Percentiles rank a stretch among this genome's conserved stretches.
phyloP scores from a whole-genome alignment of 371 early-diverging fungal genomes.

The Mortierella sp. region DNA sequence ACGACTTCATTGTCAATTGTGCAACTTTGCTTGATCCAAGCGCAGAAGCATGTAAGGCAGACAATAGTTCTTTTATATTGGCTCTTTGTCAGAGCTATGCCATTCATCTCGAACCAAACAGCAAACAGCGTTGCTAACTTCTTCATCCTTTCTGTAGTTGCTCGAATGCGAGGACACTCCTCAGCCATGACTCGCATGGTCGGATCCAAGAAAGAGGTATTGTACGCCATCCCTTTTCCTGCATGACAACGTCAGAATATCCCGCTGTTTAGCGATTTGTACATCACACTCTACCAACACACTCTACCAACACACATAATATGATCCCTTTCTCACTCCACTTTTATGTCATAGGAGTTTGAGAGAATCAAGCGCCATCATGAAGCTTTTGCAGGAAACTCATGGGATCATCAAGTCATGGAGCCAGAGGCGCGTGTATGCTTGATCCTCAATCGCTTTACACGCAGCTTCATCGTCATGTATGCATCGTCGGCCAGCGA shows the following conservation, averaged over 20 bases:
- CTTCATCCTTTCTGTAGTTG: not conserved
- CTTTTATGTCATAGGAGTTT: constrained; percentile 12
- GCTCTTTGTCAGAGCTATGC: not conserved
- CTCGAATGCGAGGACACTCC: constrained; percentile 12
- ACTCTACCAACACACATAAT: no score
- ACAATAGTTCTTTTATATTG: not conserved
- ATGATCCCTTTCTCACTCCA: no score
- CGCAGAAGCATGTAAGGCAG: not conserved
- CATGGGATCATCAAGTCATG: constrained; percentile 16
- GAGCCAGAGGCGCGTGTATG: constrained; percentile 28
- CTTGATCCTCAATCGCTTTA: constrained; percentile 26
- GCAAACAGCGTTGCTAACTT: no score
- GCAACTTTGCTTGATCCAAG: not conserved
- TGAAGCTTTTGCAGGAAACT: constrained; percentile 11
- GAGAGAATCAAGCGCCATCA: constrained; percentile 17
- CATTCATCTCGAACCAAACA: no score
- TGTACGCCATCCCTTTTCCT: not conserved
- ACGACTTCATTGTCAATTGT: constrained; percentile 12
- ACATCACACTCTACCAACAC: no score
- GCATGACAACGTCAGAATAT: not conserved
- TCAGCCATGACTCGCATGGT: constrained; percentile 17
- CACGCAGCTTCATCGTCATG: constrained; percentile 16
- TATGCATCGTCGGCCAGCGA: constrained; percentile 19
- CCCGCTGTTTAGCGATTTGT: no score
- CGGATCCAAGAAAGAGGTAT: constrained; percentile 16